Evolutionary conservation across 768 basidiomycete species (phyloP).

Genomic region (Tricholomella constricta): DNA sequence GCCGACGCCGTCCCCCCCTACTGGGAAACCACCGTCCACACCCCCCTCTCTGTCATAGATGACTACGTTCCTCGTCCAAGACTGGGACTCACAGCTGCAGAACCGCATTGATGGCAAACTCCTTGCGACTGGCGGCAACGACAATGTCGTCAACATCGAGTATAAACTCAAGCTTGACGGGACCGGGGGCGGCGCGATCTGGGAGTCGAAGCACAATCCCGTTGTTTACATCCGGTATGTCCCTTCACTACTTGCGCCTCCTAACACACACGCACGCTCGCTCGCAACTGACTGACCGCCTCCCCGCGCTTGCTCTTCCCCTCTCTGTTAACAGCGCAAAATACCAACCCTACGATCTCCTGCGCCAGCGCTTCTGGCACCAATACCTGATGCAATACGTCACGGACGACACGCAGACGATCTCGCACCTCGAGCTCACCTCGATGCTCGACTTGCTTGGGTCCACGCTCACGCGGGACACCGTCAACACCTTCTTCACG

Average conservation of each 20-base stretch:
- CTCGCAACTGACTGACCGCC: too few relatives aligned
- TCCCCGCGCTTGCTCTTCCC: too few relatives aligned
- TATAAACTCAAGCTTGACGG: slow-evolving; percentile 67
- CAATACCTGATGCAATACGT: slow-evolving; percentile 91
- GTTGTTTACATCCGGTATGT: slow-evolving; percentile 64
- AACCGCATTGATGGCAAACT: slow-evolving; percentile 84
- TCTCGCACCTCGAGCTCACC: slow-evolving; percentile 86
- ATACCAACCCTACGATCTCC: slow-evolving; percentile 92
- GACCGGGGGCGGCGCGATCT: slow-evolving; percentile 51
- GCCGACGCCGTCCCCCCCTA: slow-evolving; percentile 92
- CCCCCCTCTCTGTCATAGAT: too few relatives aligned
- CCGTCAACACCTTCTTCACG: slow-evolving; percentile 82
- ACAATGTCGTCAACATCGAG: slow-evolving; percentile 82
- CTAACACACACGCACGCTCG: too few relatives aligned
- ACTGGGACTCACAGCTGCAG: too few relatives aligned
- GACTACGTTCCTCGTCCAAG: too few relatives aligned
- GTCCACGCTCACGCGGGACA: slow-evolving; percentile 81
- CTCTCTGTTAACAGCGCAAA: slow-evolving; percentile 61
- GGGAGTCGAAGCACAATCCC: slow-evolving; percentile 77
- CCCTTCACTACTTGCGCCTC: not conserved
- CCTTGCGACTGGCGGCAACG: slow-evolving; percentile 73
- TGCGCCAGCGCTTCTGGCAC: slow-evolving; percentile 89
- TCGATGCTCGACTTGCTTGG: slow-evolving; percentile 97
- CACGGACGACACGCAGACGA: slow-evolving; percentile 70
- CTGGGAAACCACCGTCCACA: slow-evolving; percentile 95